These are phyloP conservation scores for Candida taoyuanica DNA, from an alignment of 805 yeast genomes.

Conservation along the genomic window DNA sequence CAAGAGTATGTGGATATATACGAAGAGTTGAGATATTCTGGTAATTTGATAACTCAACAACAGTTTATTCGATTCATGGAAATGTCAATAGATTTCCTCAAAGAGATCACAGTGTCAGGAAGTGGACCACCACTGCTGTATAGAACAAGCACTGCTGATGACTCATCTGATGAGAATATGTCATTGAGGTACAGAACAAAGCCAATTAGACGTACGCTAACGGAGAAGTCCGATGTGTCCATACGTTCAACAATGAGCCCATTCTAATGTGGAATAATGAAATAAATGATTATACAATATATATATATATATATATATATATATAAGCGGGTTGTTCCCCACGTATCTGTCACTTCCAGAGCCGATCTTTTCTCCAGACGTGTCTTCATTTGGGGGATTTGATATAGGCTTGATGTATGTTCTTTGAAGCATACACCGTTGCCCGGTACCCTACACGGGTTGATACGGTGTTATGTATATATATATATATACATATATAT, in stretches of 20 bases:
- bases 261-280: not conserved
- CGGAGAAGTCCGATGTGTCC: not conserved
- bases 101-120: constrained; percentile 13
- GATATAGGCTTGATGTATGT: constrained; percentile 2
- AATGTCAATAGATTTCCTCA: constrained; percentile 32
- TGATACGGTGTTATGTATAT: too few relatives aligned
- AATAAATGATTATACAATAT: too few relatives aligned
- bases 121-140: not conserved
- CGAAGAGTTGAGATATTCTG: constrained; percentile 67
- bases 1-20: constrained; percentile 46
- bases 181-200: not conserved
- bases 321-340: not conserved
- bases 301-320: too few relatives aligned
- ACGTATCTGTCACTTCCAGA: not conserved
- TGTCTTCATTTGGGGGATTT: not conserved
- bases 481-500: too few relatives aligned
- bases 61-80: constrained; percentile 60
- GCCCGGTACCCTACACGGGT: too few relatives aligned
- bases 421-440: not conserved
- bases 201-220: not conserved
- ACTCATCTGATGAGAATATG: not conserved
- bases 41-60: constrained; percentile 49
- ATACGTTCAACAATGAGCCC: not conserved
- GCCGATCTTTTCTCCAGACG: not conserved
- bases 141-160: not conserved